Base-by-base conservation (phyloP, 345 rosid genomes). In the Anastatica hierochuntica region DNA sequence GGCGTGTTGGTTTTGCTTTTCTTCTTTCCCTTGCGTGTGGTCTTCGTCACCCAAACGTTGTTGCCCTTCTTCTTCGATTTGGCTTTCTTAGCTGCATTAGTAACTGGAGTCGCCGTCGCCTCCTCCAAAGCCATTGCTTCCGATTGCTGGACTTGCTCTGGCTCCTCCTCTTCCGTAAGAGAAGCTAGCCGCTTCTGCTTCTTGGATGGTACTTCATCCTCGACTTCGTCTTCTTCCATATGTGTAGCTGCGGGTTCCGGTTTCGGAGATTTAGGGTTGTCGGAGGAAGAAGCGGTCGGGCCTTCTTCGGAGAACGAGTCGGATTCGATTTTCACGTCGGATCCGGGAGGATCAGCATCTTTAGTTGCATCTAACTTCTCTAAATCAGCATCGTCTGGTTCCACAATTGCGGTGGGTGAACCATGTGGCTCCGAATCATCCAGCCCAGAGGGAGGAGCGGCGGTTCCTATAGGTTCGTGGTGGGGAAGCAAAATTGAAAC, bases 1-100 rank as follows among this genome's bases (percentile, higher is more conserved):
- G 79, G 85, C 18, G 63, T 77, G 31, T 64, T 83, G 46, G 76
- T 58, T 67, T 92, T 88, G 17, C 70, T 71, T 74, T 88, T 92
- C 82, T 92, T 92, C 74, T 85, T 92, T 13, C 97, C 98, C 47
- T 88, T 92, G 0, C 96, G 77, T 4, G 95, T 78, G n/a, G 94
- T 79, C 68, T 76, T 81, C 1, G 96, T 76, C 34, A 79, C 84
- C 98, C 96, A 88, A 2, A 85, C 85, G 21, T 79, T 83, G 62
- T 84, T 81, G 52, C 71, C 74, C 74, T 75, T 88, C 79, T 92
- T 92, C 96, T 92, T 92, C 10, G 92, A 75, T 60, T 84, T 88
- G 5, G 62, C 53, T 75, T 88, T 92, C 19, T 75, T 26, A 2
- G 67, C 18, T 4, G 76, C 30, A 8, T 37, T 21, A 1, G 43